Conservation (phyloP, 352 stramenopile species). For the Pythium sp. region DNA sequence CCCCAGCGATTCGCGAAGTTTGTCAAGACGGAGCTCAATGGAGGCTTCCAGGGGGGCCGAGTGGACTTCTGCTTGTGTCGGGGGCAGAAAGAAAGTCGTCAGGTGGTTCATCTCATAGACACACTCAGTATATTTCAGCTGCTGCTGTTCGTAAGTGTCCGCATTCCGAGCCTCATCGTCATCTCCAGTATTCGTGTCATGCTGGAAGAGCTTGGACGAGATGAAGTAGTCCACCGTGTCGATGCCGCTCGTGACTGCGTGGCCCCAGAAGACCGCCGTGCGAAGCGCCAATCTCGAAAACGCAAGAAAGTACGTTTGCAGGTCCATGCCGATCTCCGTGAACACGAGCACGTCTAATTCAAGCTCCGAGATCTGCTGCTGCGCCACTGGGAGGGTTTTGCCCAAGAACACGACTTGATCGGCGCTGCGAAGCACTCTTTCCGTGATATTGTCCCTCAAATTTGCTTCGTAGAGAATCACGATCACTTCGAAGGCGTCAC, state of each 20-base stretch:
- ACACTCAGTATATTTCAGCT: constrained; percentile 43
- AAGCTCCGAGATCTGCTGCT: constrained; percentile 28
- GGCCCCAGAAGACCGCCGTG: constrained; percentile 54
- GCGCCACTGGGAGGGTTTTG: constrained; percentile 23
- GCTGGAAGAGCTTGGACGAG: constrained; percentile 45
- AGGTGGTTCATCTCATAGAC: constrained; percentile 57
- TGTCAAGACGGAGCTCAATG: not conserved
- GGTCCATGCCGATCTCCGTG: constrained; percentile 62
- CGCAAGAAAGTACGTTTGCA: constrained; percentile 51
- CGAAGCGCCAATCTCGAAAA: constrained; percentile 46
- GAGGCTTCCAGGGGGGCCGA: not conserved
- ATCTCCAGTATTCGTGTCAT: not conserved
- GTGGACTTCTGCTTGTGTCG: not conserved
- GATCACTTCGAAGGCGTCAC: constrained; percentile 28
- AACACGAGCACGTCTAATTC: constrained; percentile 64
- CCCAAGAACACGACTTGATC: constrained; percentile 18
- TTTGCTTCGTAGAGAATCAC: constrained; percentile 21
- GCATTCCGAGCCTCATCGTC: not conserved
- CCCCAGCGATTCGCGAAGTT: constrained; percentile 11
- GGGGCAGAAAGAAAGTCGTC: constrained; percentile 41
- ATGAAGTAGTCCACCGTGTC: constrained; percentile 60
- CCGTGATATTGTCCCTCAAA: constrained; percentile 21
- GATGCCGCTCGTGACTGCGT: constrained; percentile 57
- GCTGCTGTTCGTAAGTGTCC: constrained; percentile 2
- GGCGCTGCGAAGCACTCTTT: constrained; percentile 4